These are phyloP conservation scores for Cytospora schulzeri DNA, from an alignment of 2,329 filamentous ascomycete species.

Conservation along the genomic window DNA sequence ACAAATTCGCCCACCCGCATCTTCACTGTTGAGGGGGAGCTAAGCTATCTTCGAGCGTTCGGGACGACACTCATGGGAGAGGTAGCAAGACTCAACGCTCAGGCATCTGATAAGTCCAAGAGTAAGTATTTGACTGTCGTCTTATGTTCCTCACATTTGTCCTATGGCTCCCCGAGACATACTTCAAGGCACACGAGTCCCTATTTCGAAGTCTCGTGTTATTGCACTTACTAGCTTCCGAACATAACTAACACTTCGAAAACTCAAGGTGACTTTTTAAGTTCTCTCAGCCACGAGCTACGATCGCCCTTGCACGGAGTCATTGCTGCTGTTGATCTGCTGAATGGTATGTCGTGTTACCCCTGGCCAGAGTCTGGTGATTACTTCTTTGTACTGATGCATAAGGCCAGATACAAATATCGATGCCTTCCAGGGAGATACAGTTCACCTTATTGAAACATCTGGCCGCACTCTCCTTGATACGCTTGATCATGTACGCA, in stretches of 20 bases:
- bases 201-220: neutral
- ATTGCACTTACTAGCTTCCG: neutral
- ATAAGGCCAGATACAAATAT: conserved; percentile 42
- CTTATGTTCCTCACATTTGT: neutral
- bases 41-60: conserved; percentile 50
- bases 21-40: conserved; percentile 41
- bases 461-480: conserved; percentile 52
- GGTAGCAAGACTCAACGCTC: conserved; percentile 47
- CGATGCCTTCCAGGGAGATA: conserved; percentile 44
- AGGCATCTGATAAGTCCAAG: conserved; percentile 46
- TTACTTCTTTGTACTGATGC: neutral
- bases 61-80: conserved; percentile 59
- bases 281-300: conserved; percentile 59
- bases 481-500: conserved; percentile 46
- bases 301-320: conserved; percentile 60
- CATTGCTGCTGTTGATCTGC: conserved; percentile 52
- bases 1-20: neutral
- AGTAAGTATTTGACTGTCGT: neutral
- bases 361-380: neutral
- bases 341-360: conserved; percentile 37
- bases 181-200: neutral
- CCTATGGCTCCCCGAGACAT: neutral
- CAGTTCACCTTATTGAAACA: conserved; percentile 50
- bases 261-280: conserved; percentile 55
- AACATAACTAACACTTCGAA: too few relatives aligned